phyloP scores from a whole-genome alignment of 2,329 filamentous ascomycete genomes.

The Aspergillus eucalypticola region DNA sequence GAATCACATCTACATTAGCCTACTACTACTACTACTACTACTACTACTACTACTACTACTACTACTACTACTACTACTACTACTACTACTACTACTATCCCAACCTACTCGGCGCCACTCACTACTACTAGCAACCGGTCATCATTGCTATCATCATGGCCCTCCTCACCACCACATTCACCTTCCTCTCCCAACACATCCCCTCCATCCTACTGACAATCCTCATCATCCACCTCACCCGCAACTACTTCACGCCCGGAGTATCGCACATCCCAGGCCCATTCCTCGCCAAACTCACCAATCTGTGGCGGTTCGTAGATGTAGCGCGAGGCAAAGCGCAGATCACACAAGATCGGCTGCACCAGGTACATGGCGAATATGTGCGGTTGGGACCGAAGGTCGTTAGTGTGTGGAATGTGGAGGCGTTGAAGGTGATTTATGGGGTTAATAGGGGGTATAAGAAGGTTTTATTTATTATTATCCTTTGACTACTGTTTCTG shows the following conservation, averaged over 20 bases:
- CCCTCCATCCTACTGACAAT: background rate
- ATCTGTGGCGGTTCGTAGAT: background rate
- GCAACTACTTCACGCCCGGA: background rate
- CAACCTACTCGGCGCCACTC: no score
- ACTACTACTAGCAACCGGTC: no score
- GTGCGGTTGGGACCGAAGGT: slow-evolving; percentile 16
- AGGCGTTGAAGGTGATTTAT: slow-evolving; percentile 23
- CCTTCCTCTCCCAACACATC: background rate
- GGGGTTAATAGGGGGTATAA: slow-evolving; percentile 23
- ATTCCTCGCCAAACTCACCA: background rate
- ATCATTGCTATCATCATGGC: background rate
- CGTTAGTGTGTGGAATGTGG: slow-evolving; percentile 23
- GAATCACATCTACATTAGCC: background rate
- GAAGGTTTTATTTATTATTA: slow-evolving; percentile 21
- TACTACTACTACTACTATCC: no score
- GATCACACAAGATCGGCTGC: background rate
- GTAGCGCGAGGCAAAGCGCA: background rate
- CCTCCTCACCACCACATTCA: background rate
- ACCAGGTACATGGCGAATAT: background rate
- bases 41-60: no score
- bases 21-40: no score
- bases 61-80: no score
- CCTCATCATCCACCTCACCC: background rate
- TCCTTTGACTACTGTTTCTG: background rate
- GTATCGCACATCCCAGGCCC: background rate